Evolutionary conservation across 1,284 basidiomycete species (phyloP).

Genomic region (Tilletia setariae): DNA sequence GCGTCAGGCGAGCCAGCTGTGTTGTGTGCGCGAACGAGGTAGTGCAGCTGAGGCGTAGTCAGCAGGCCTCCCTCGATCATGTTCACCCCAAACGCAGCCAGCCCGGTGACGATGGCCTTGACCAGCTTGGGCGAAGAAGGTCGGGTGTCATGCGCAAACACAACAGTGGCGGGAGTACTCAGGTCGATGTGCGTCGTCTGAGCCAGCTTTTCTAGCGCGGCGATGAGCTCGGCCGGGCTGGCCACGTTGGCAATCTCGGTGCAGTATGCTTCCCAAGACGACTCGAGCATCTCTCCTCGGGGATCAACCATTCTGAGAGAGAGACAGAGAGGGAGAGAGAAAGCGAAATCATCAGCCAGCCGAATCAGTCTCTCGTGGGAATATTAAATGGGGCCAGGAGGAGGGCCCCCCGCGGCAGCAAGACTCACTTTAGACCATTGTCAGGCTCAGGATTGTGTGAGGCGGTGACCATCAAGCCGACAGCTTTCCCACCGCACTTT

Average conservation of each 20-base stretch:
- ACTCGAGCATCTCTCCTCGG: constrained; percentile 97
- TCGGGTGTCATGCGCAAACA: constrained; percentile 90
- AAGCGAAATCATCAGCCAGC: not conserved
- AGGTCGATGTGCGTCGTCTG: constrained; percentile 72
- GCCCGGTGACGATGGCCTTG: constrained; percentile 75
- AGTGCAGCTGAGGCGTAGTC: constrained; percentile 93
- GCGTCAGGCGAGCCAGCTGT: constrained; percentile 68
- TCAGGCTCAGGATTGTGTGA: constrained; percentile 96
- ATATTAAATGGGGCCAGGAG: too few species aligned
- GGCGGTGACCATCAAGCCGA: constrained; percentile 98
- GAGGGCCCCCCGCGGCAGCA: too few species aligned
- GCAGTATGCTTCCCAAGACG: constrained; percentile 86
- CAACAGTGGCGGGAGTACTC: constrained; percentile 71
- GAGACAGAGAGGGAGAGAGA: constrained; percentile 21
- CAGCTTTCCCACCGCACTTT: constrained; percentile 78
- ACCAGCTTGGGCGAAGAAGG: constrained; percentile 83
- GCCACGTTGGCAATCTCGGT: constrained; percentile 83
- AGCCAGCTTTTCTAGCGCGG: constrained; percentile 67
- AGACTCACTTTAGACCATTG: constrained; percentile 17
- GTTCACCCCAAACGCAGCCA: constrained; percentile 64
- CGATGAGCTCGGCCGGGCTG: constrained; percentile 70
- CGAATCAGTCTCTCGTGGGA: not conserved
- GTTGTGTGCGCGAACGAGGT: constrained; percentile 86
- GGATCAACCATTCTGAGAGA: constrained; percentile 94
- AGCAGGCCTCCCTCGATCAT: constrained; percentile 66